Percentiles rank a stretch among this genome's conserved stretches.
These are phyloP conservation scores for Trypanosoma mega DNA, from an alignment of 208 protist genomes.

Conservation along the genomic window DNA sequence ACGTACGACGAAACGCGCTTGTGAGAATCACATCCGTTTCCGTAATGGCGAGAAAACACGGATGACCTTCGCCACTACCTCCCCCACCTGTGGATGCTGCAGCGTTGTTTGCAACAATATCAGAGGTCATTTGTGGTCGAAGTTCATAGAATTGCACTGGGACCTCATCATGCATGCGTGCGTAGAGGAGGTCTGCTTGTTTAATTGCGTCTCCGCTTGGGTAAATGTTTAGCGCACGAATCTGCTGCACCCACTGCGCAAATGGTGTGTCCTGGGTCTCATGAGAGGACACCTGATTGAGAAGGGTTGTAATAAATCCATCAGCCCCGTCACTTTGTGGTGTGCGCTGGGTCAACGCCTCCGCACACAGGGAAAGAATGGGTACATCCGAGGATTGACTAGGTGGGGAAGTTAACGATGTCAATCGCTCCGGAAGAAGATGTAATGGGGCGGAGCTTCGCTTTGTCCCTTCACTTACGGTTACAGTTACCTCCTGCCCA, in stretches of 20 bases:
- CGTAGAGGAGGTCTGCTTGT: not conserved
- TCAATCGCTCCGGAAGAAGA: too few relatives aligned
- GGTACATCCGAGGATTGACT: too few relatives aligned
- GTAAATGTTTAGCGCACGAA: not conserved
- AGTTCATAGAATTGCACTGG: not conserved
- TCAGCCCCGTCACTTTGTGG: too few relatives aligned
- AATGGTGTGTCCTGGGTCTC: not conserved
- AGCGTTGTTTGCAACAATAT: not conserved
- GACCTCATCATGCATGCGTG: not conserved
- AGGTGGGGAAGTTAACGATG: too few relatives aligned
- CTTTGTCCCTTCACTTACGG: too few relatives aligned
- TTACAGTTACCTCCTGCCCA: too few relatives aligned
- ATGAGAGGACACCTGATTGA: not conserved
- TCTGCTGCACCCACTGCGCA: not conserved
- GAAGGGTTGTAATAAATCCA: too few relatives aligned
- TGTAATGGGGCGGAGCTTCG: too few relatives aligned
- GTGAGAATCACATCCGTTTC: slow-evolving; percentile 25
- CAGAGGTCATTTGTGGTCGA: not conserved
- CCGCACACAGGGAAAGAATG: too few relatives aligned
- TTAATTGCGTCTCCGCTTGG: not conserved
- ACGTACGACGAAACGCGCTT: slow-evolving; percentile 14
- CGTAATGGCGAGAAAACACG: slow-evolving; percentile 23
- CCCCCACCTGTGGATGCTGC: not conserved
- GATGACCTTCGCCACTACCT: slow-evolving; percentile 7
- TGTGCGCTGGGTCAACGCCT: too few relatives aligned